Evolutionary conservation across 2,329 filamentous ascomycete species (phyloP), one percentile per base, ranked within the genome.

Genomic region (Aspergillus pseudoterreus): DNA sequence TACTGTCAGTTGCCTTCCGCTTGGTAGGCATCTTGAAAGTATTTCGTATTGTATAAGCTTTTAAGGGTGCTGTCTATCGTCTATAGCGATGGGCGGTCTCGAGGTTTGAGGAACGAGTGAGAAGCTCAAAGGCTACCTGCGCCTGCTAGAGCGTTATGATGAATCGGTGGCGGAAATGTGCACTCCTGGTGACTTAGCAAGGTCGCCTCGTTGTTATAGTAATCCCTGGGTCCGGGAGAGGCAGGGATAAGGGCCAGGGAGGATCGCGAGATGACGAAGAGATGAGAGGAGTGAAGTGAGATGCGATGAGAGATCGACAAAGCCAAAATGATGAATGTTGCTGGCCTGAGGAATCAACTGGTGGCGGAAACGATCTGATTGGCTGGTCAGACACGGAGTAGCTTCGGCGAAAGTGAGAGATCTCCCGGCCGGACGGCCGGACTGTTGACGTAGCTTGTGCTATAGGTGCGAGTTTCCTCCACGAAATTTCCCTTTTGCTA

Each of bases 1-100:
- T 75, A 78, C 76, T 76, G 48, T 76, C 73, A 59, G 75, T 63
- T 54, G 86, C 86, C 75, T 90, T 90, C 66, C 86, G 81, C 74
- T 90, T 90, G 15, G 80, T 77, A 57, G 86, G 82, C 87, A 90
- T 90, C 52, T 43, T 48, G 15, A 17, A 39, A 8, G 35, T 3
- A 19, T 9, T 17, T 15, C 15, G 59, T 67, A 22, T 48, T 19
- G 50, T 46, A 24, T 45, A 24, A 30, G 3, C 39, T 51, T 39
- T 44, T 44, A 49, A 43, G 36, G 22, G 32, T 44, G 41, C 43
- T 44, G 43, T 59, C 49, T 56, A 58, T 51, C 45, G 45, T 60
- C 57, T 61, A 57, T 58, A 35, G 17, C 52, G 43, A 14, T 47
- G 47, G 12, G 24, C 24, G 42, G n/a, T 33, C 19, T 41, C 41